These are phyloP conservation scores for Populus deltoides DNA, from an alignment of 345 rosid species.

Conservation along the genomic window DNA sequence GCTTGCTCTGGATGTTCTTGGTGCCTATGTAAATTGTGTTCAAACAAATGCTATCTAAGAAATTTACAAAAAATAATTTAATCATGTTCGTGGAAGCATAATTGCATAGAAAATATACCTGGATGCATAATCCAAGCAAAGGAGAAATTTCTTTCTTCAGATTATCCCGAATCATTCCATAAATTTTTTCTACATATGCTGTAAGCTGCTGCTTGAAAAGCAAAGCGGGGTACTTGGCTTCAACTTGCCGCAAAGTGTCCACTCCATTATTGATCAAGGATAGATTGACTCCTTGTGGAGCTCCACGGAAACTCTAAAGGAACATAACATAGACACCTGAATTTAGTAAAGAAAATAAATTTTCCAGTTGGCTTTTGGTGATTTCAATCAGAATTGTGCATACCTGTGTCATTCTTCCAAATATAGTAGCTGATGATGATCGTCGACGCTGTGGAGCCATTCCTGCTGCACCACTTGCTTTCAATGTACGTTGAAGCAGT, in stretches of 20 bases:
- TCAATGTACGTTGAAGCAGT: slow-evolving; percentile 82
- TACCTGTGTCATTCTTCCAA: slow-evolving; percentile 95
- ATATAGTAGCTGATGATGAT: slow-evolving; percentile 88
- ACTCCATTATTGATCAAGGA: slow-evolving; percentile 60
- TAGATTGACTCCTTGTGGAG: slow-evolving; percentile 84
- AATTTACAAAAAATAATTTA: not conserved
- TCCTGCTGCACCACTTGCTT: slow-evolving; percentile 96
- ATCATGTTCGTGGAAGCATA: not conserved
- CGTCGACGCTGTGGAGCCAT: slow-evolving; percentile 96
- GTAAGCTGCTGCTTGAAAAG: slow-evolving; percentile 97
- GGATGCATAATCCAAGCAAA: slow-evolving; percentile 91
- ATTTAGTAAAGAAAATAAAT: slow-evolving; percentile 16
- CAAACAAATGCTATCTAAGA: not conserved
- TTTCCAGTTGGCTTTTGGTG: slow-evolving; percentile 1
- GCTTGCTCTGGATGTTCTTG: slow-evolving; percentile 96
- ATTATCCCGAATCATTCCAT: slow-evolving; percentile 95
- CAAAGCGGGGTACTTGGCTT: slow-evolving; percentile 95
- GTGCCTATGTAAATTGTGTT: slow-evolving; percentile 56
- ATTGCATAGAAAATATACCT: slow-evolving; percentile 39
- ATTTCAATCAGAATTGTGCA: slow-evolving; percentile 5
- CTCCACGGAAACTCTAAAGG: slow-evolving; percentile 83
- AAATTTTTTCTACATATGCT: slow-evolving; percentile 93
- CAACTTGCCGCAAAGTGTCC: slow-evolving; percentile 77
- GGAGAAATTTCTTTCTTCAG: slow-evolving; percentile 97
- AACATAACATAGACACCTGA: slow-evolving; percentile 10